phyloP scores from a whole-genome alignment of 192 early-diverging fungal genomes.

The Blastocladiella britannica region DNA sequence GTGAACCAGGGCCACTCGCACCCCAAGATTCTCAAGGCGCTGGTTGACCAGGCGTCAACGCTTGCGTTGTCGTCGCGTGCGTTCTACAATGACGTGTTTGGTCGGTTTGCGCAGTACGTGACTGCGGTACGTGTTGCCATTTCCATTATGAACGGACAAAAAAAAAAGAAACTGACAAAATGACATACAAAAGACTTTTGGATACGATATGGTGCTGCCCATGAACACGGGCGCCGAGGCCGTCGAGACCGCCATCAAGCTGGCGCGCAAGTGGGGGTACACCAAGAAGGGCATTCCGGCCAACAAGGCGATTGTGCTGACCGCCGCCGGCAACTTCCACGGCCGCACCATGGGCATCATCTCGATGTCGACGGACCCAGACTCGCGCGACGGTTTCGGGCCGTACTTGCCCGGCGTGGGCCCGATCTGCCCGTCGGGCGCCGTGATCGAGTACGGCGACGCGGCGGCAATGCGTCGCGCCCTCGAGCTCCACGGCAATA shows the following conservation, averaged over 20 bases:
- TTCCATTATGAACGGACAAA: not conserved
- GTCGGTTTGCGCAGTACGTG: slow-evolving; percentile 71
- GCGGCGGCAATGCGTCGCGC: slow-evolving; percentile 71
- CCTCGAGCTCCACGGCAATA: slow-evolving; percentile 56
- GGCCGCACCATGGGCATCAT: slow-evolving; percentile 84
- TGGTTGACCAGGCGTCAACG: slow-evolving; percentile 69
- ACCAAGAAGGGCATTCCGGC: slow-evolving; percentile 66
- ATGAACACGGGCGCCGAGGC: slow-evolving; percentile 99
- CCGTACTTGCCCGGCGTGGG: slow-evolving; percentile 80
- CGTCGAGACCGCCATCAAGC: slow-evolving; percentile 95
- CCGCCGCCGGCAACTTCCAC: slow-evolving; percentile 82
- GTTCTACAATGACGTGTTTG: slow-evolving; percentile 91
- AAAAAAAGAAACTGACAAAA: not conserved
- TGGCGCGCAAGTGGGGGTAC: slow-evolving; percentile 93
- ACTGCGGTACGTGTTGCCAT: slow-evolving; percentile 29
- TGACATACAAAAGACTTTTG: slow-evolving; percentile 43
- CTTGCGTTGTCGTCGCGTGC: slow-evolving; percentile 80
- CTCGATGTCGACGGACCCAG: slow-evolving; percentile 85
- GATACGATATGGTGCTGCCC: slow-evolving; percentile 92
- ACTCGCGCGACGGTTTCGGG: slow-evolving; percentile 66
- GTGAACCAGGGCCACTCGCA: slow-evolving; percentile 88
- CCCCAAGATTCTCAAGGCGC: slow-evolving; percentile 77
- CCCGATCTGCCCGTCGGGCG: slow-evolving; percentile 54
- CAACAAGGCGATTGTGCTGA: slow-evolving; percentile 61
- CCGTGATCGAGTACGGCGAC: slow-evolving; percentile 59